phyloP scores from a whole-genome alignment of 2,329 filamentous ascomycete species.

The Rhynchosporium agropyri region DNA sequence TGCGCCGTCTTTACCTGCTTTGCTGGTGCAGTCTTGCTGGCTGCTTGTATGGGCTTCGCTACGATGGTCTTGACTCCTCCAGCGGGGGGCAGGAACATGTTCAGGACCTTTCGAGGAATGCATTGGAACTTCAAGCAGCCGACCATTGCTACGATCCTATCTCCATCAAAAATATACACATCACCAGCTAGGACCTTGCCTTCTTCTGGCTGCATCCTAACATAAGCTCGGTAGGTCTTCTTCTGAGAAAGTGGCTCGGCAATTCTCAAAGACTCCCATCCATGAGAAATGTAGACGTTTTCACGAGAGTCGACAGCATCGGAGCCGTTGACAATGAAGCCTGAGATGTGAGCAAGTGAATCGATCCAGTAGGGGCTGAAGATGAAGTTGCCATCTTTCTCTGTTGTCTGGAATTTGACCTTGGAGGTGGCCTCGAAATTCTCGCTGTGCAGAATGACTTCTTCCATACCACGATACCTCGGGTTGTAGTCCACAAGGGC shows the following conservation, averaged over 20 bases:
- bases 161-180: conserved; percentile 54
- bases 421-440: conserved; percentile 48
- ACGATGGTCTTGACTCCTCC: conserved; percentile 48
- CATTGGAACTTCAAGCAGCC: conserved; percentile 39
- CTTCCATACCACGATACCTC: conserved; percentile 60
- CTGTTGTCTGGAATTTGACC: conserved; percentile 46
- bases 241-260: conserved; percentile 49
- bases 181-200: conserved; percentile 57
- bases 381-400: conserved; percentile 54
- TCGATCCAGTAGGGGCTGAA: conserved; percentile 62
- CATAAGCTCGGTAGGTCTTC: conserved; percentile 58
- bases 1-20: conserved; percentile 46
- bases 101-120: conserved; percentile 51
- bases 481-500: conserved; percentile 59
- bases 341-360: conserved; percentile 60
- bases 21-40: conserved; percentile 22
- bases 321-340: conserved; percentile 63
- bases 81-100: conserved; percentile 62
- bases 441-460: conserved; percentile 52
- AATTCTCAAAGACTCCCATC: conserved; percentile 58
- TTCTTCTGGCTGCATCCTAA: conserved; percentile 56
- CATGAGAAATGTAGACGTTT: conserved; percentile 61
- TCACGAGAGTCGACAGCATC: conserved; percentile 58
- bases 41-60: conserved; percentile 43
- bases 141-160: conserved; percentile 37